Percentiles rank a stretch among this genome's conserved stretches.
These are phyloP conservation scores for Incumbomyces lentus DNA, from an alignment of 2,329 filamentous ascomycete genomes.

Conservation along the genomic window DNA sequence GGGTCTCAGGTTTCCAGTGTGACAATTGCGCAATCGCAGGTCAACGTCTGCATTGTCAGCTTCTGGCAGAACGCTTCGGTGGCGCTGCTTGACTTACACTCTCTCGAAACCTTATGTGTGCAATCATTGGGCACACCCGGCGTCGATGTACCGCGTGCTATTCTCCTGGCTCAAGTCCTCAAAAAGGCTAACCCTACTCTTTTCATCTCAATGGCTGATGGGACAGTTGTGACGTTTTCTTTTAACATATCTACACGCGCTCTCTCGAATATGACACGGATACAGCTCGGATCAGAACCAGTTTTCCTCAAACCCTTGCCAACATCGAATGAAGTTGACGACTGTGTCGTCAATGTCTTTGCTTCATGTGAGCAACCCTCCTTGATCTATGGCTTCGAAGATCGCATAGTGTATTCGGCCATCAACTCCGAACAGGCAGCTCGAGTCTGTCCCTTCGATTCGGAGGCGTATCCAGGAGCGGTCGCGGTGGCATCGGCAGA, in stretches of 20 bases:
- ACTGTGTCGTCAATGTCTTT: constrained; percentile 68
- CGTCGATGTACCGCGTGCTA: constrained; percentile 69
- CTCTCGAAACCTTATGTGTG: constrained; percentile 55
- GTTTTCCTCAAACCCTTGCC: constrained; percentile 72
- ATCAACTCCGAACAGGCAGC: constrained; percentile 81
- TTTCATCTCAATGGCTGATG: constrained; percentile 85
- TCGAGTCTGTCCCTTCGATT: constrained; percentile 71
- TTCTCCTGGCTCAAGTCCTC: constrained; percentile 70
- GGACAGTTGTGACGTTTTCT: constrained; percentile 75
- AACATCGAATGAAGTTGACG: constrained; percentile 32
- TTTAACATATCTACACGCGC: constrained; percentile 52
- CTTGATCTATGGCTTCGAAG: constrained; percentile 81
- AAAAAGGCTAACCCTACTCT: constrained; percentile 58
- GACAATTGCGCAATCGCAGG: constrained; percentile 56
- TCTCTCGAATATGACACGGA: constrained; percentile 64
- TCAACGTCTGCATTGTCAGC: constrained; percentile 64
- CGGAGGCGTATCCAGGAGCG: constrained; percentile 66
- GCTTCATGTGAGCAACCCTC: constrained; percentile 91
- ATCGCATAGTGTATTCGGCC: constrained; percentile 81
- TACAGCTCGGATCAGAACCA: constrained; percentile 76
- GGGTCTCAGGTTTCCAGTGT: constrained; percentile 78
- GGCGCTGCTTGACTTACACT: constrained; percentile 59
- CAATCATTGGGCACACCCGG: constrained; percentile 55
- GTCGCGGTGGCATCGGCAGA: constrained; percentile 69
- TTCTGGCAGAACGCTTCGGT: constrained; percentile 80